phyloP scores from a whole-genome alignment of 352 stramenopile species.

The Phytophthora kernoviae region DNA sequence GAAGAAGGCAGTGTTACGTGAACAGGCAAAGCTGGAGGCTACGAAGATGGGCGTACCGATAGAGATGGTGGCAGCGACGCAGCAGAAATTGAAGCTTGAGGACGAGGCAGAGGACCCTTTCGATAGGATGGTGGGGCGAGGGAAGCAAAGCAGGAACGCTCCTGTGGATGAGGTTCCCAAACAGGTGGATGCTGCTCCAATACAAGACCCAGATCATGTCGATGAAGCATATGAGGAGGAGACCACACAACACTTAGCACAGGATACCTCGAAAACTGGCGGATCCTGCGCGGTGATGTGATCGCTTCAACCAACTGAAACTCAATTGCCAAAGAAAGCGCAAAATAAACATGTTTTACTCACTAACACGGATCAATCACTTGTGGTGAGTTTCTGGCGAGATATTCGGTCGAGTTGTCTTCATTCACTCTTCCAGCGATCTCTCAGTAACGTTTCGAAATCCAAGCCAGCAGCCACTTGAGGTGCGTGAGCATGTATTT shows the following conservation, averaged over 20 bases:
- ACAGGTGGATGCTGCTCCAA: background rate
- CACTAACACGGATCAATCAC: constrained; percentile 15
- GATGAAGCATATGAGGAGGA: constrained; percentile 3
- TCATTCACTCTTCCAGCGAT: constrained; percentile 15
- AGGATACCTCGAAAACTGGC: constrained; percentile 5
- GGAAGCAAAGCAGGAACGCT: background rate
- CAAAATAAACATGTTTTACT: constrained; percentile 36
- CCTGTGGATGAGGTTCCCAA: constrained; percentile 4
- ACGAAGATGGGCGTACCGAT: constrained; percentile 69
- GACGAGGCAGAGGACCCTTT: constrained; percentile 37
- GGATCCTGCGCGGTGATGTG: constrained; percentile 1
- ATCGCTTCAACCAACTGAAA: too few species aligned
- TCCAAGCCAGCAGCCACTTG: constrained; percentile 94
- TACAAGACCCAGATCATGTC: constrained; percentile 9
- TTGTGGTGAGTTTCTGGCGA: constrained; percentile 16
- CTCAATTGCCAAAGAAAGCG: too few species aligned
- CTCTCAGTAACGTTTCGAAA: constrained; percentile 81
- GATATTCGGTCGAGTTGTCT: constrained; percentile 22
- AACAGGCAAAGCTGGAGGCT: constrained; percentile 79
- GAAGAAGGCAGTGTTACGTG: constrained; percentile 76
- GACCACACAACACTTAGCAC: constrained; percentile 1
- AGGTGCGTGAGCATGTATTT: constrained; percentile 93
- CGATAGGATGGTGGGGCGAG: constrained; percentile 23
- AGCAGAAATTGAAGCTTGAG: constrained; percentile 46
- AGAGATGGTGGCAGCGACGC: constrained; percentile 53